Conservation (phyloP, 768 basidiomycete genomes). For the Agrocybe chaxingu region DNA sequence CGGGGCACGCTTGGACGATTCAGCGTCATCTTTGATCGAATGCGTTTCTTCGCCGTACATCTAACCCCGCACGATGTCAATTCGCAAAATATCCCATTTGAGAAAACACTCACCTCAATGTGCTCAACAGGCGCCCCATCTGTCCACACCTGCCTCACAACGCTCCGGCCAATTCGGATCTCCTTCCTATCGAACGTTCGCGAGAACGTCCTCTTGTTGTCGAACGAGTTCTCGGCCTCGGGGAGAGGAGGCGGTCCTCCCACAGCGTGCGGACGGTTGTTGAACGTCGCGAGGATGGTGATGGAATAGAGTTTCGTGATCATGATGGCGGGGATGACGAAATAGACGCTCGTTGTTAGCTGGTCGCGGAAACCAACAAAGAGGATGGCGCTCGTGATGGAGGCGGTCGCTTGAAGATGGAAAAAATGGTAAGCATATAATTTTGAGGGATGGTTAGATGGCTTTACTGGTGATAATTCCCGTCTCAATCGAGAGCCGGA, state of each 20-base stretch:
- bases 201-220: slow-evolving; percentile 13
- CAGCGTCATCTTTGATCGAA: slow-evolving; percentile 11
- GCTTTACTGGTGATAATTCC: slow-evolving; percentile 26
- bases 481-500: slow-evolving; percentile 35
- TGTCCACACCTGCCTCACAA: slow-evolving; percentile 23
- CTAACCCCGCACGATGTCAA: background rate
- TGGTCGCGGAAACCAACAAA: slow-evolving; percentile 24
- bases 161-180: slow-evolving; percentile 22
- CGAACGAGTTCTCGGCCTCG: slow-evolving; percentile 17
- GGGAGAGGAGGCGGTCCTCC: slow-evolving; percentile 19
- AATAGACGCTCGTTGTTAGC: slow-evolving; percentile 24
- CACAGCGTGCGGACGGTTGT: slow-evolving; percentile 24
- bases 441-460: background rate
- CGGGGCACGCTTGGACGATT: slow-evolving; percentile 3
- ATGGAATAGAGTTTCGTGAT: slow-evolving; percentile 33
- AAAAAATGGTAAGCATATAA: background rate
- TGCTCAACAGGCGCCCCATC: slow-evolving; percentile 18
- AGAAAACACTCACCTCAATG: slow-evolving; percentile 8
- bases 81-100: background rate
- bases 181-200: slow-evolving; percentile 13
- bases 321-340: slow-evolving; percentile 29
- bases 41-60: slow-evolving; percentile 1
- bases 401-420: slow-evolving; percentile 22
- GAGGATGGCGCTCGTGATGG: slow-evolving; percentile 24
- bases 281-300: slow-evolving; percentile 29